Evolutionary conservation across 163 green algal genomes (phyloP), one percentile per base, ranked within the genome.

Genomic region (Dunaliella salina): DNA sequence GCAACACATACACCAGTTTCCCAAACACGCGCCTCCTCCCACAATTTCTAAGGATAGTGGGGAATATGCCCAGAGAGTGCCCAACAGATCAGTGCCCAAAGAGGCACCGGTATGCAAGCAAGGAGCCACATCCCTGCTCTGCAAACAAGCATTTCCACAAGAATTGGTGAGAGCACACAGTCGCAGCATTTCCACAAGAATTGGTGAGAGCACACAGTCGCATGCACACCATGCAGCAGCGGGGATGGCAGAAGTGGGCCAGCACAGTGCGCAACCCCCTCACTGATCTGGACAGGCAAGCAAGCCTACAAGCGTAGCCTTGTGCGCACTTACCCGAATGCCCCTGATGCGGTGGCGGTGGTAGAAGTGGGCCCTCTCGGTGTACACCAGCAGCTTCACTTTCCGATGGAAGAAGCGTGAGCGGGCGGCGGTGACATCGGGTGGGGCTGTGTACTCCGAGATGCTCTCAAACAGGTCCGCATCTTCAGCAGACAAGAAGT

Each of bases 341-440:
- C 95, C 95, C 0, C 93, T 89, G 34, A 98, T 91, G 69, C 89
- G 87, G 59, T 94, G 91, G 33, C 96, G 90, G 88, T 96, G 88
- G 91, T 98, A 99, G 86, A 99, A 99, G 89, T 98, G 96, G 3
- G 96, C 93, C 15, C 97, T 89, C 92, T 99, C 96, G 8, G 95
- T 98, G 91, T 97, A 97, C 26, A 99, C 87, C 88, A 98, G 84
- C 33, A 99, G 81, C 30, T 91, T 91, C 17, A 90, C 90, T 24
- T 93, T 88, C 0, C 94, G 91, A 79, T 96, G 86, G 81, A 87
- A 92, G 87, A 98, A 98, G 85, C 92, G 87, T 18, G 26, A 79
- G 0, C 85, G n/a, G 30, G 78, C 78, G 20, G 83, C 80, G 0
- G 84, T 79, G 30, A 92, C 91, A 72, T 95, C 90, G 0, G 69